A percentile compares a stretch with the other conserved stretches of the same genome.
Conservation (phyloP, 345 rosid genomes). For the Arabis alpina region DNA sequence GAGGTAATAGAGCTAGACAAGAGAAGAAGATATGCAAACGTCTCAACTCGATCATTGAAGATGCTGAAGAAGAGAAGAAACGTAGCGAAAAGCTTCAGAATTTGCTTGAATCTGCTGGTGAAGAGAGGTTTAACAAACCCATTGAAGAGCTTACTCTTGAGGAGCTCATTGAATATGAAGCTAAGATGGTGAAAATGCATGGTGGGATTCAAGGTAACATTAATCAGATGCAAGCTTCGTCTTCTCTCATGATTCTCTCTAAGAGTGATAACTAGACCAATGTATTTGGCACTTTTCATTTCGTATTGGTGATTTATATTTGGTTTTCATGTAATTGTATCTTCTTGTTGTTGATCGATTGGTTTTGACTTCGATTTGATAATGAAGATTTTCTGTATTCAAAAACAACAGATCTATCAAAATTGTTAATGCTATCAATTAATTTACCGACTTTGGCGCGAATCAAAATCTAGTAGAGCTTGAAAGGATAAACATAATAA, state of each 20-base stretch:
- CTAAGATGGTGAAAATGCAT: slow-evolving; percentile 5
- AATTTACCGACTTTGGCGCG: too few species aligned
- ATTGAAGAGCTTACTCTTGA: slow-evolving; percentile 34
- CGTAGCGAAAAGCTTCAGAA: slow-evolving; percentile 32
- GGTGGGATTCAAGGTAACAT: slow-evolving; percentile 8
- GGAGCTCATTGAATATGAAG: slow-evolving; percentile 33
- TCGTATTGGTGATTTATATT: background rate
- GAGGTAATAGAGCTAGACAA: slow-evolving; percentile 9
- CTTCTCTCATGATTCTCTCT: slow-evolving; percentile 34
- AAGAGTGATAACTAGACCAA: background rate
- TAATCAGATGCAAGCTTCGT: slow-evolving; percentile 23
- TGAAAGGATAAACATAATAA: background rate
- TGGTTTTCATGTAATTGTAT: slow-evolving; percentile 17
- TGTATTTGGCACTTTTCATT: background rate
- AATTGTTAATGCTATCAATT: too few species aligned
- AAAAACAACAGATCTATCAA: background rate
- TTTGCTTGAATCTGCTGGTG: slow-evolving; percentile 28
- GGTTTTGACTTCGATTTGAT: slow-evolving; percentile 13
- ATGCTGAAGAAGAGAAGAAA: slow-evolving; percentile 39
- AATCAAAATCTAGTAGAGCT: too few species aligned
- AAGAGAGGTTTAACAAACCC: slow-evolving; percentile 36
- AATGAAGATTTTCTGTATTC: background rate
- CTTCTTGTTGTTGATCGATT: background rate
- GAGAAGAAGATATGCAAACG: slow-evolving; percentile 32
- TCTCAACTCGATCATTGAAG: slow-evolving; percentile 29